Conservation (phyloP, 2,329 filamentous ascomycete genomes). For the Apiospora arundinis region DNA sequence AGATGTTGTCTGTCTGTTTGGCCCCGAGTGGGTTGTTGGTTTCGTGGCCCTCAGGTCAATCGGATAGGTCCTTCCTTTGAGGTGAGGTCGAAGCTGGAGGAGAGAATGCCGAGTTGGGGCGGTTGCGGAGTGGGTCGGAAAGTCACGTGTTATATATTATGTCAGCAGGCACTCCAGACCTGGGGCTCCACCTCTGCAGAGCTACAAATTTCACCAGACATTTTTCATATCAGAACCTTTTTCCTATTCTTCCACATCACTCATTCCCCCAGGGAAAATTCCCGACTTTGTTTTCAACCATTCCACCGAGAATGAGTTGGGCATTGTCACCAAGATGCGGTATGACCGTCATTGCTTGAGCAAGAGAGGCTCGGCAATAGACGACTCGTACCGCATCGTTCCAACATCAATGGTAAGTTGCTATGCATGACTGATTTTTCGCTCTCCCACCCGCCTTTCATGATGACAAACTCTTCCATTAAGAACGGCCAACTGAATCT, state of each 20-base stretch:
- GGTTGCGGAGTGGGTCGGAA: conserved; percentile 21
- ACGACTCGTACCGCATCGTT: neutral
- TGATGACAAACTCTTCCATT: conserved; percentile 65
- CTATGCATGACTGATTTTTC: neutral
- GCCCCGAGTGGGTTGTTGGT: conserved; percentile 3
- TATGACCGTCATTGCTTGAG: neutral
- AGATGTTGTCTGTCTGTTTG: conserved; percentile 13
- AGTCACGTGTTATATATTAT: conserved; percentile 5
- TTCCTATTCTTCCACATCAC: conserved; percentile 3
- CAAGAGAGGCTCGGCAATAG: neutral
- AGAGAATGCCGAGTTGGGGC: conserved; percentile 20
- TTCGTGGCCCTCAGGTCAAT: conserved; percentile 14
- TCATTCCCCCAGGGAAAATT: neutral
- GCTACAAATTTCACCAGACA: conserved; percentile 16
- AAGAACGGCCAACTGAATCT: conserved; percentile 72
- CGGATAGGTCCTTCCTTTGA: conserved; percentile 10
- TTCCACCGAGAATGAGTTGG: neutral
- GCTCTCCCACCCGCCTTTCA: conserved; percentile 25
- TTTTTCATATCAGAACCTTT: neutral
- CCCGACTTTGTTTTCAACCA: neutral
- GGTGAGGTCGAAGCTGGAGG: conserved; percentile 19
- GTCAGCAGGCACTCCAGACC: conserved; percentile 10
- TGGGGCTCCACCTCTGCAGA: neutral
- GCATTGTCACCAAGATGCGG: neutral
- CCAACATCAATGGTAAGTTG: conserved; percentile 8